These are phyloP conservation scores for Botrytis porri DNA, from an alignment of 2,329 filamentous ascomycete species.

Conservation along the genomic window DNA sequence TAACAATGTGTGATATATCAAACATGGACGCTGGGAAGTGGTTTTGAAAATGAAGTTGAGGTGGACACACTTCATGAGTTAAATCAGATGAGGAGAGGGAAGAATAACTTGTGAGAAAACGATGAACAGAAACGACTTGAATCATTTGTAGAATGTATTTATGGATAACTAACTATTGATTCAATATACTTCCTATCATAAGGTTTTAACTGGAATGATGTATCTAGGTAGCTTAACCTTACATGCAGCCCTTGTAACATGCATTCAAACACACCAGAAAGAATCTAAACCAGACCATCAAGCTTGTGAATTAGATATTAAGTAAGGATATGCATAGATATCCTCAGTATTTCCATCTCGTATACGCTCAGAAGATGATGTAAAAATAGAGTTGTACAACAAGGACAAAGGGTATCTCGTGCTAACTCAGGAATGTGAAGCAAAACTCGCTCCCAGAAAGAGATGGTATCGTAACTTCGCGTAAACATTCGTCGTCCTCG, in stretches of 20 bases:
- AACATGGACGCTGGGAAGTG: too few relatives aligned
- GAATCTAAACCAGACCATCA: not conserved
- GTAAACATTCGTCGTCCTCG: not conserved
- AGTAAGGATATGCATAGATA: not conserved
- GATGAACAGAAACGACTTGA: too few relatives aligned
- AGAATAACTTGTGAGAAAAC: too few relatives aligned
- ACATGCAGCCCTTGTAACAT: not conserved
- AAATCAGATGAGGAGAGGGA: too few relatives aligned
- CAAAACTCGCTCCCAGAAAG: not conserved
- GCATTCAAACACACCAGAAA: not conserved
- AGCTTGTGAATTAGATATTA: not conserved
- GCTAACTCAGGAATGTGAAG: slow-evolving; percentile 2
- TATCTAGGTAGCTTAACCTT: not conserved
- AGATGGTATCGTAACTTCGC: slow-evolving; percentile 1
- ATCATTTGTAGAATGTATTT: too few relatives aligned
- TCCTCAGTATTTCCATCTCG: not conserved
- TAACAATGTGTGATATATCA: too few relatives aligned
- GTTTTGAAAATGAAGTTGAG: too few relatives aligned
- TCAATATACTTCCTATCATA: too few relatives aligned
- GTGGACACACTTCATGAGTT: too few relatives aligned
- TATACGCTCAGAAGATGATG: not conserved
- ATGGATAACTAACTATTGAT: too few relatives aligned
- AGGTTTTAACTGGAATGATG: not conserved
- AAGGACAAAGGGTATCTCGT: slow-evolving; percentile 10
- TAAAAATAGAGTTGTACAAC: not conserved